phyloP scores from a whole-genome alignment of 306 rosid genomes.

The Begonia peltatifolia region DNA sequence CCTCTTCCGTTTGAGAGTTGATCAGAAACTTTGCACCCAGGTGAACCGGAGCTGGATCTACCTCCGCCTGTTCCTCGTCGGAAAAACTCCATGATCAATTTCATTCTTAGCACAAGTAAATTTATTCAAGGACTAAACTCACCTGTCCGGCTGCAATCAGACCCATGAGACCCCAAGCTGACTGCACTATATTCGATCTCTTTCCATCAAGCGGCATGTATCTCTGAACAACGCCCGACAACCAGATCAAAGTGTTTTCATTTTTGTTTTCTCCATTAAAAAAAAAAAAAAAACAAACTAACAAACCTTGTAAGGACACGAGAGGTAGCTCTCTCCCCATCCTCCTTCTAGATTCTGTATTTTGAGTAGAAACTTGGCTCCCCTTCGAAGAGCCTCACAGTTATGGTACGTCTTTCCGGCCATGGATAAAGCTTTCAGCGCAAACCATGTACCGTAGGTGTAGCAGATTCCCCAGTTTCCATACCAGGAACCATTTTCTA shows the following conservation, averaged over 20 bases:
- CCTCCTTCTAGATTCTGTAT: slow-evolving; percentile 27
- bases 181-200: slow-evolving; percentile 27
- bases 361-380: slow-evolving; percentile 17
- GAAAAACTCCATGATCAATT: no score
- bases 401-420: slow-evolving; percentile 20
- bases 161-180: slow-evolving; percentile 29
- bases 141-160: slow-evolving; percentile 28
- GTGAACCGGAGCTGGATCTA: slow-evolving; percentile 27
- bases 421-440: slow-evolving; percentile 18
- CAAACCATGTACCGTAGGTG: slow-evolving; percentile 33
- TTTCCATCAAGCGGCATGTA: slow-evolving; percentile 21
- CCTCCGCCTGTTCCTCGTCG: slow-evolving; percentile 11
- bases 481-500: slow-evolving; percentile 30
- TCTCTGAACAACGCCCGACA: background rate
- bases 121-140: background rate
- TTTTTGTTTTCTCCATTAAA: background rate
- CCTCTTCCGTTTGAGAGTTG: slow-evolving; percentile 22
- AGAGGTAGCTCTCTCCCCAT: slow-evolving; percentile 31
- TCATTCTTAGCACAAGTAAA: background rate
- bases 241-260: background rate
- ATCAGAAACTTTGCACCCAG: slow-evolving; percentile 23
- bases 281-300: background rate
- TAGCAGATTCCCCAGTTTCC: slow-evolving; percentile 38
- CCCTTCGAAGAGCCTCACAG: slow-evolving; percentile 22
- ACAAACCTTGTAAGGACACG: slow-evolving; percentile 29